Percentiles rank a stretch among this genome's conserved stretches.
phyloP scores from a whole-genome alignment of 164 flowering plant species.

The Vitis labrusca region DNA sequence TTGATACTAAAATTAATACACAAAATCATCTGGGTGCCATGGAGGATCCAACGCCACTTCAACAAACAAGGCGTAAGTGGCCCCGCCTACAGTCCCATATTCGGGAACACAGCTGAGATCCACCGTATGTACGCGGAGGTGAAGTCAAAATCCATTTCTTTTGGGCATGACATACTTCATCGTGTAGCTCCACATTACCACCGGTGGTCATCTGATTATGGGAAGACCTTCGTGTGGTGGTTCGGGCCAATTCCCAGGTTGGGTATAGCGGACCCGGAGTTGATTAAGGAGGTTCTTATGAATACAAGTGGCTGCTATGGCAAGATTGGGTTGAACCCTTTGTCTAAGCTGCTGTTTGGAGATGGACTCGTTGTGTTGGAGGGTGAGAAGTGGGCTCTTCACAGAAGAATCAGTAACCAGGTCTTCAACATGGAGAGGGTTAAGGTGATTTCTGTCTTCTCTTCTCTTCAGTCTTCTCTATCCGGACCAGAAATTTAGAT shows the following conservation, averaged over 20 bases:
- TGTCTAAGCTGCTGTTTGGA: constrained; percentile 42
- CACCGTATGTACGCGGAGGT: constrained; percentile 28
- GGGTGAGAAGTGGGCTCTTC: constrained; percentile 66
- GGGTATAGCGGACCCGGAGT: constrained; percentile 55
- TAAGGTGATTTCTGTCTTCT: background rate
- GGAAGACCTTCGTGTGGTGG: constrained; percentile 29
- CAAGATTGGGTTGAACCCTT: constrained; percentile 39
- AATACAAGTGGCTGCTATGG: constrained; percentile 32
- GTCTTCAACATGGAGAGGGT: constrained; percentile 54
- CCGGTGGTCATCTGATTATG: no score
- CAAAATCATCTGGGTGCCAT: no score
- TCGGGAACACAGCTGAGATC: constrained; percentile 9
- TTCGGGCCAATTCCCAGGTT: constrained; percentile 56
- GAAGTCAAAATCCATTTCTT: constrained; percentile 22
- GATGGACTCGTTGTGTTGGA: constrained; percentile 53
- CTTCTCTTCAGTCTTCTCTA: background rate
- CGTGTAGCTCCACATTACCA: no score
- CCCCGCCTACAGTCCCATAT: no score
- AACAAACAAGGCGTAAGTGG: no score
- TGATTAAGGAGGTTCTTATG: constrained; percentile 58
- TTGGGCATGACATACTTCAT: constrained; percentile 33
- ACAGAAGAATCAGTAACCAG: constrained; percentile 46
- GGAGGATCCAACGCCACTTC: no score
- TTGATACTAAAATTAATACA: no score
- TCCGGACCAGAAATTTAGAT: no score